Percentiles rank a stretch among this genome's conserved stretches.
Evolutionary conservation across 768 basidiomycete species (phyloP).

Genomic region (Agaricus subrufescens): DNA sequence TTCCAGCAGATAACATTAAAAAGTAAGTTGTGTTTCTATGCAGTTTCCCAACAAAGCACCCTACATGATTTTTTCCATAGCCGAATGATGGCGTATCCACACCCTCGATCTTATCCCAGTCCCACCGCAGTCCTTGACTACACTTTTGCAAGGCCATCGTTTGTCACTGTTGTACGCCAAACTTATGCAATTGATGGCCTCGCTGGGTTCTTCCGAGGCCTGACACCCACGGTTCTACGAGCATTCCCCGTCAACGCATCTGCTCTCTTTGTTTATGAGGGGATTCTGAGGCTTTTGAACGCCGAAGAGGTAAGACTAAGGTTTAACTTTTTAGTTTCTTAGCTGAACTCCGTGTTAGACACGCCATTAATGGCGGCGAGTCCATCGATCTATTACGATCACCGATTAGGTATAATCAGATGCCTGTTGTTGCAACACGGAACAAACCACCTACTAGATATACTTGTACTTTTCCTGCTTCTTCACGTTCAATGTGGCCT

Average conservation of each 20-base stretch:
- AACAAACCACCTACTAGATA: background rate
- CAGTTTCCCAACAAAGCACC: background rate
- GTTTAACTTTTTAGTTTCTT: constrained; percentile 8
- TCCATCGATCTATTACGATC: no score
- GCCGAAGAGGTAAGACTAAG: constrained; percentile 54
- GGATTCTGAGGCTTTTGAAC: constrained; percentile 56
- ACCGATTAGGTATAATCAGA: no score
- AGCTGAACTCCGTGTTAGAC: constrained; percentile 28
- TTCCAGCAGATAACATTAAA: constrained; percentile 79
- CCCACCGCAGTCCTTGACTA: constrained; percentile 16
- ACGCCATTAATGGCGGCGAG: constrained; percentile 25
- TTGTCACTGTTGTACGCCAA: constrained; percentile 42
- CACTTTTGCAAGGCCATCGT: constrained; percentile 36
- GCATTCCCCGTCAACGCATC: constrained; percentile 80
- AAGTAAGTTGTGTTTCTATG: constrained; percentile 43
- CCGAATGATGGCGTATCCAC: constrained; percentile 61
- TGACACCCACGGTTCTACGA: constrained; percentile 62
- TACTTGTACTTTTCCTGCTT: background rate
- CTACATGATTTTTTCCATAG: constrained; percentile 24
- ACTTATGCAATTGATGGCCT: constrained; percentile 52
- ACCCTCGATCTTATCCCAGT: constrained; percentile 38
- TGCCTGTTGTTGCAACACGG: no score
- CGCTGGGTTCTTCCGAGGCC: constrained; percentile 59
- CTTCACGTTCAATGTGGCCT: background rate
- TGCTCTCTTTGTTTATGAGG: constrained; percentile 77